These are phyloP conservation scores for Diutina mesorugosa DNA, from an alignment of 1,139 yeast species.

Conservation along the genomic window DNA sequence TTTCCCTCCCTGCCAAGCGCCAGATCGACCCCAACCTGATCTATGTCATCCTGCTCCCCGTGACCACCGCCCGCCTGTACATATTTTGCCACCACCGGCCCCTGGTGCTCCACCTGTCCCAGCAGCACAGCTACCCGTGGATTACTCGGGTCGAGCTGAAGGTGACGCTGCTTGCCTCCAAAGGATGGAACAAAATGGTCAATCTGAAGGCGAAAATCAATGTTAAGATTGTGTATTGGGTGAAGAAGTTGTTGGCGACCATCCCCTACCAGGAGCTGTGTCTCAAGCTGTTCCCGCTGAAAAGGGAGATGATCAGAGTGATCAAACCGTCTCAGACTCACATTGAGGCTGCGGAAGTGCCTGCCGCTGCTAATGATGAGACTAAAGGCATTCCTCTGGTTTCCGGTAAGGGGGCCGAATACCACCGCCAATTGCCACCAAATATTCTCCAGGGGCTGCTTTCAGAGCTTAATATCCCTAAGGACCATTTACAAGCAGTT, in stretches of 20 bases:
- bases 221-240: constrained; percentile 21
- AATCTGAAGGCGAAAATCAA: constrained; percentile 26
- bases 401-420: neutral
- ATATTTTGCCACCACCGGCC: constrained; percentile 48
- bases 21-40: constrained; percentile 7
- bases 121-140: constrained; percentile 17
- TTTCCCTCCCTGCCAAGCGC: neutral
- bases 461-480: constrained; percentile 15
- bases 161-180: constrained; percentile 21
- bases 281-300: constrained; percentile 38
- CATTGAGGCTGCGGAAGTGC: neutral
- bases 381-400: neutral
- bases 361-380: neutral
- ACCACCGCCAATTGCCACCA: neutral
- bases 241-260: constrained; percentile 23
- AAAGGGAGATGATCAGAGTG: constrained; percentile 34
- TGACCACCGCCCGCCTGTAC: constrained; percentile 42
- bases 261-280: constrained; percentile 43
- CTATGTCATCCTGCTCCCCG: constrained; percentile 45
- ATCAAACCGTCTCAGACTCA: constrained; percentile 12
- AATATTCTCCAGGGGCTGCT: constrained; percentile 21
- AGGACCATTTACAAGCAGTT: constrained; percentile 24
- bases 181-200: constrained; percentile 33
- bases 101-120: constrained; percentile 14
- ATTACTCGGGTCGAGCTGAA: constrained; percentile 26